Percentiles rank a stretch among this genome's conserved stretches.
phyloP scores from a whole-genome alignment of 208 protist species.

The Lotmaria passim region DNA sequence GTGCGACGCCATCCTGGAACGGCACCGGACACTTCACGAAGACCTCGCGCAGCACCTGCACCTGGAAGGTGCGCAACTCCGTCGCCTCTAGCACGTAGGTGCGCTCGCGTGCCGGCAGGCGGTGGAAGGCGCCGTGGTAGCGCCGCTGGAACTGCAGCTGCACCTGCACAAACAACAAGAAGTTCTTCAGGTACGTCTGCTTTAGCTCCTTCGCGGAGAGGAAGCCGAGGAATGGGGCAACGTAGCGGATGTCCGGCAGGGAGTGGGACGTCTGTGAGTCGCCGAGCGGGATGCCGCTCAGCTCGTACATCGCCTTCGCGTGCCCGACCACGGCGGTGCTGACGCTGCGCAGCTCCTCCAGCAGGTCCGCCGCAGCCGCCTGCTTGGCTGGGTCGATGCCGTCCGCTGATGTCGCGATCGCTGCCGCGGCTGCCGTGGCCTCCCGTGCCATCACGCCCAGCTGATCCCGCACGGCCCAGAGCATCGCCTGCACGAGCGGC shows the following conservation, averaged over 20 bases:
- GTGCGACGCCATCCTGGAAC: slow-evolving; percentile 41
- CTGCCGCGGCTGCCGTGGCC: slow-evolving; percentile 5
- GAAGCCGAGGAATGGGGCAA: slow-evolving; percentile 80
- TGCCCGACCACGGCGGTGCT: slow-evolving; percentile 48
- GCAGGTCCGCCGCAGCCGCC: background rate
- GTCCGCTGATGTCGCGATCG: background rate
- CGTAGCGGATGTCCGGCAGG: slow-evolving; percentile 70
- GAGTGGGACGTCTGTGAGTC: slow-evolving; percentile 14
- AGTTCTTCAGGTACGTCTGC: slow-evolving; percentile 53
- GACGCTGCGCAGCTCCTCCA: slow-evolving; percentile 40
- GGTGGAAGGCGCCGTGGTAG: slow-evolving; percentile 32
- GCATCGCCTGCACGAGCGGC: slow-evolving; percentile 71
- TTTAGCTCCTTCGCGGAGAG: slow-evolving; percentile 53
- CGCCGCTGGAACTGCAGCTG: slow-evolving; percentile 67
- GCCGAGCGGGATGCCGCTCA: slow-evolving; percentile 48
- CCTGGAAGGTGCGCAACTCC: slow-evolving; percentile 55
- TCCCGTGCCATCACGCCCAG: slow-evolving; percentile 49
- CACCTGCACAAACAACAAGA: slow-evolving; percentile 78
- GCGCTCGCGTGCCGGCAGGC: slow-evolving; percentile 34
- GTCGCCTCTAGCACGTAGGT: slow-evolving; percentile 48
- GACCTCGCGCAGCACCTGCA: slow-evolving; percentile 58
- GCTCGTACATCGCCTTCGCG: slow-evolving; percentile 69
- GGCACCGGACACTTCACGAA: slow-evolving; percentile 55
- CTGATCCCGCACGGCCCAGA: slow-evolving; percentile 57
- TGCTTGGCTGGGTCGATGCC: slow-evolving; percentile 12